These are phyloP conservation scores for Sporobolomyces pararoseus DNA, from an alignment of 768 basidiomycete genomes.

Conservation along the genomic window DNA sequence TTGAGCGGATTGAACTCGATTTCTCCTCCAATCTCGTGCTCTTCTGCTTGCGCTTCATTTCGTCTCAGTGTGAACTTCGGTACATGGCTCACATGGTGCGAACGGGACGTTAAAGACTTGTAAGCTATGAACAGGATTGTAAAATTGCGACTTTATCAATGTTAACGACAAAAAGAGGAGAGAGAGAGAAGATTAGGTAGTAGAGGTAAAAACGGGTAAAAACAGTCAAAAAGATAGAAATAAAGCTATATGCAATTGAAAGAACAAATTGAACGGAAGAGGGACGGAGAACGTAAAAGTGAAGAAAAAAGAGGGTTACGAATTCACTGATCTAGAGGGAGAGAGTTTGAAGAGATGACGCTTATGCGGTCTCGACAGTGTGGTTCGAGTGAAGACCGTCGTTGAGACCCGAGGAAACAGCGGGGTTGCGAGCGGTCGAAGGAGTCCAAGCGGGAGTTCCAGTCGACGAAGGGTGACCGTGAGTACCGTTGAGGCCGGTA, in stretches of 20 bases:
- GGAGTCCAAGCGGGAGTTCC: background rate
- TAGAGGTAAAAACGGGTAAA: background rate
- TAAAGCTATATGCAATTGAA: no score
- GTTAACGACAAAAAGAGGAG: constrained; percentile 1
- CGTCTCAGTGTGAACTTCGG: no score
- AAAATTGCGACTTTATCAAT: background rate
- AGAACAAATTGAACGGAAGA: no score
- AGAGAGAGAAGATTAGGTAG: background rate
- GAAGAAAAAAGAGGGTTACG: no score
- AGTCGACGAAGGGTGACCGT: constrained; percentile 50
- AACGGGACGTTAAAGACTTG: background rate
- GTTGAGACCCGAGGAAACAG: background rate
- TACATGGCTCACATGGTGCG: no score
- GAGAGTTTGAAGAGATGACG: background rate
- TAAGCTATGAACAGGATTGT: background rate
- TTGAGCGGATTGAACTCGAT: no score
- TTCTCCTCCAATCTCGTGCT: no score
- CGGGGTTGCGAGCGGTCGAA: background rate
- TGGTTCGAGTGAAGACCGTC: background rate
- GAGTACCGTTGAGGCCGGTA: constrained; percentile 55
- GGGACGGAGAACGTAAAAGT: no score
- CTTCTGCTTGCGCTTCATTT: no score
- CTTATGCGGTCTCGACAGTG: constrained; percentile 19
- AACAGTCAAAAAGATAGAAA: background rate
- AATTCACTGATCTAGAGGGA: no score